These are phyloP conservation scores for Chlamydomonas reinhardtii DNA, from an alignment of 163 green algal species.

Conservation along the genomic window DNA sequence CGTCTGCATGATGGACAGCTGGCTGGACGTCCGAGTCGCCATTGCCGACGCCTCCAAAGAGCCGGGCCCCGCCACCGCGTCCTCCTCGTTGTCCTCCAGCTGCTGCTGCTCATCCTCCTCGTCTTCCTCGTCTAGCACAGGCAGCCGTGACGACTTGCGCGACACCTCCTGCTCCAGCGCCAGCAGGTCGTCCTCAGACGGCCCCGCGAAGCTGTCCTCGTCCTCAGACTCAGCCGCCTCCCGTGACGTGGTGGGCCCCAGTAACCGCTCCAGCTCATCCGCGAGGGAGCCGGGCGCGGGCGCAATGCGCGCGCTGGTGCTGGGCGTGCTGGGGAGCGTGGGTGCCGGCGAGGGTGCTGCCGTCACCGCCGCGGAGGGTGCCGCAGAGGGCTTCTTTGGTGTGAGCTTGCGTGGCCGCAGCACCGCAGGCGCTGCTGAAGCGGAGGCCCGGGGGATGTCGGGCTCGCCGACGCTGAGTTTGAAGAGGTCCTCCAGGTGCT, in stretches of 20 bases:
- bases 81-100: neutral
- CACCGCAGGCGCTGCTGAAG: neutral
- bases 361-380: neutral
- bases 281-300: neutral
- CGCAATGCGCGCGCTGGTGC: neutral
- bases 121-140: neutral
- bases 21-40: neutral
- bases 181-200: constrained; percentile 28
- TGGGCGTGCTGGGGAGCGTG: neutral
- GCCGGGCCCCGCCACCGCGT: neutral
- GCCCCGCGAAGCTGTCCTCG: neutral
- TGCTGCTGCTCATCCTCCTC: neutral
- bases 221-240: neutral
- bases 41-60: constrained; percentile 8
- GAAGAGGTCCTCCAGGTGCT: constrained; percentile 42
- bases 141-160: neutral
- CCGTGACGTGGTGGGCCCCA: neutral
- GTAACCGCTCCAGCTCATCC: neutral
- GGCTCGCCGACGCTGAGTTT: constrained; percentile 1
- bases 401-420: neutral
- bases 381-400: neutral
- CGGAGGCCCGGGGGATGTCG: neutral
- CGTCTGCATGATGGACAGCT: constrained; percentile 9
- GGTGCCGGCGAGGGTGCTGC: neutral
- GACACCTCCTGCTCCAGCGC: neutral